These are phyloP conservation scores for Pinguiococcus pyrenoidosus DNA, from an alignment of 108 stramenopile species.

Conservation along the genomic window DNA sequence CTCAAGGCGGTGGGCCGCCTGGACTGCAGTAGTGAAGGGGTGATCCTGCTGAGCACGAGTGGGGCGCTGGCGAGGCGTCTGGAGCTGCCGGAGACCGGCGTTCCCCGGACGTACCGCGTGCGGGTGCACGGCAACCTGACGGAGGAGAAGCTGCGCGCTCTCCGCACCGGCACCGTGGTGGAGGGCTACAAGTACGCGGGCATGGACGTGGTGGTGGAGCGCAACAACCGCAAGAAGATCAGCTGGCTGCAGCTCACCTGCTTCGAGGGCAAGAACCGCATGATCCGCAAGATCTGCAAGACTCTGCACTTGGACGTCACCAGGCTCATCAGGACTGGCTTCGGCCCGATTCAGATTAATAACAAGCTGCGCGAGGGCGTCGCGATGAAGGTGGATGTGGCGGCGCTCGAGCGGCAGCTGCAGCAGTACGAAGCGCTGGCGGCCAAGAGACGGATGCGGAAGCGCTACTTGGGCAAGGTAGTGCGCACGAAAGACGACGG, in stretches of 20 bases:
- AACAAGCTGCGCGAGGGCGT: no score
- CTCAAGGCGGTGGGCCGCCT: conserved; percentile 1
- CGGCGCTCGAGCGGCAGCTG: no score
- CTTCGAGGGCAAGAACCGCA: conserved; percentile 21
- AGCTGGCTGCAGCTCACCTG: conserved; percentile 13
- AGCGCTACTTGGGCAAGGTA: no score
- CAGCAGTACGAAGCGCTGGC: no score
- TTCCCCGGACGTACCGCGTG: conserved; percentile 9
- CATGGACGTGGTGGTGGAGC: conserved; percentile 11
- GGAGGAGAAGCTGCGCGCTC: conserved; percentile 17
- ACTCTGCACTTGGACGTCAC: conserved; percentile 10
- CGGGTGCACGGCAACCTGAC: conserved; percentile 17
- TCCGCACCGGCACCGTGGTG: conserved; percentile 8
- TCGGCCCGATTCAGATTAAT: no score
- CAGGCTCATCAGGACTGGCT: conserved; percentile 8
- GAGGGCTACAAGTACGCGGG: conserved; percentile 17
- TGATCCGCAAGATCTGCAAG: conserved; percentile 17
- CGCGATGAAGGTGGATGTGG: no score
- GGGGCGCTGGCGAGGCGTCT: conserved; percentile 11
- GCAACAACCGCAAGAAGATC: conserved; percentile 1
- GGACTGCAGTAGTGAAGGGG: conserved; percentile 13
- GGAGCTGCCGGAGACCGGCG: conserved; percentile 8
- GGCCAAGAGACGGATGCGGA: no score
- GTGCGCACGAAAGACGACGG: no score
- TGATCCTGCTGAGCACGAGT: conserved; percentile 10